These are phyloP conservation scores for Fusarium avenaceum DNA, from an alignment of 2,329 filamentous ascomycete species.

Conservation along the genomic window DNA sequence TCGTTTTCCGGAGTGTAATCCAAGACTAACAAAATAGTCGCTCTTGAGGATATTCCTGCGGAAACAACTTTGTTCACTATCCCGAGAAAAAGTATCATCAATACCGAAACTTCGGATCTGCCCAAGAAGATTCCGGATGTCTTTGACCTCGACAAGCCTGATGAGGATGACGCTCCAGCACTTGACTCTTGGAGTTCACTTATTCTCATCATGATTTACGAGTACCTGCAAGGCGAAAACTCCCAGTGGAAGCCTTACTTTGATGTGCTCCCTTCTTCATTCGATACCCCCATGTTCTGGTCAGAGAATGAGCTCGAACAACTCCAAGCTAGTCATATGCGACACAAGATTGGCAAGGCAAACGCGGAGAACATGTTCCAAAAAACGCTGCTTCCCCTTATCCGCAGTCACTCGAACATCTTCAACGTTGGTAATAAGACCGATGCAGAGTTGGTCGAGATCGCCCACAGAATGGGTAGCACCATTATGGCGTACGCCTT, in stretches of 20 bases:
- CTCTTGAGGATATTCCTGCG: constrained; percentile 75
- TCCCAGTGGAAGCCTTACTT: constrained; percentile 86
- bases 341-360: constrained; percentile 80
- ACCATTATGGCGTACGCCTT: constrained; percentile 95
- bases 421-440: constrained; percentile 58
- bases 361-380: constrained; percentile 79
- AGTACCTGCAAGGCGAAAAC: constrained; percentile 68
- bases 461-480: constrained; percentile 86
- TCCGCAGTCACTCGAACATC: constrained; percentile 60
- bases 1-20: background rate
- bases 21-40: constrained; percentile 71
- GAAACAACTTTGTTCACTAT: constrained; percentile 86
- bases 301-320: constrained; percentile 74
- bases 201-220: constrained; percentile 86
- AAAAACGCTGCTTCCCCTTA: constrained; percentile 63
- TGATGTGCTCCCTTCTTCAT: constrained; percentile 76
- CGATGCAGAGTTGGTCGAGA: constrained; percentile 61
- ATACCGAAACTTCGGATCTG: constrained; percentile 78
- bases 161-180: constrained; percentile 55
- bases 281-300: constrained; percentile 96
- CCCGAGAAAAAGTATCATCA: constrained; percentile 78
- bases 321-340: constrained; percentile 82
- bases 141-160: constrained; percentile 58
- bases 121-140: constrained; percentile 68
- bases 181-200: constrained; percentile 69